phyloP scores from a whole-genome alignment of 192 early-diverging fungal species.

The Coemansia sp. region DNA sequence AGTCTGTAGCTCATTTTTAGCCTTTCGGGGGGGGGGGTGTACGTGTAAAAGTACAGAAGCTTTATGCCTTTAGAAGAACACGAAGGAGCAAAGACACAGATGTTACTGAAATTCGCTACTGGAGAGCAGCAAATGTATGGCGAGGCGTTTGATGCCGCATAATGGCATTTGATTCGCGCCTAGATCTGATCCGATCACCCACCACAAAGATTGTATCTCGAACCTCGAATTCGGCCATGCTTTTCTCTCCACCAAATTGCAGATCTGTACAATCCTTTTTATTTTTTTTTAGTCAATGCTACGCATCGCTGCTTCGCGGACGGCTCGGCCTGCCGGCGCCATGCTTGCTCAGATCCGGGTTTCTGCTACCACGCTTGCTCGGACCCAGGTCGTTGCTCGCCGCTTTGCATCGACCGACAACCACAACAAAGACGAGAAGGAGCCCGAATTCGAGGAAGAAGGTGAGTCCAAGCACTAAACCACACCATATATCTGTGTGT shows the following conservation, averaged over 20 bases:
- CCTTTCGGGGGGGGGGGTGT: background rate
- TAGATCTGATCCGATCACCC: too few relatives aligned
- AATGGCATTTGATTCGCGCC: too few relatives aligned
- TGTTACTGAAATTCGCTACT: too few relatives aligned
- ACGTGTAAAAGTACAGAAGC: background rate
- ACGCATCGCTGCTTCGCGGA: slow-evolving; percentile 21
- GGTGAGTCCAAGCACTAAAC: too few relatives aligned
- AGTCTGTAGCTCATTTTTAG: slow-evolving; percentile 30
- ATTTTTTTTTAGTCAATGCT: slow-evolving; percentile 27
- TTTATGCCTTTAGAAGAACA: too few relatives aligned
- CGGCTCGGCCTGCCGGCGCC: slow-evolving; percentile 8
- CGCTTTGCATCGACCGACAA: slow-evolving; percentile 38
- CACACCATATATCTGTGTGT: too few relatives aligned
- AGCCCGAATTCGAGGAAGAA: slow-evolving; percentile 38
- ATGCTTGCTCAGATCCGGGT: slow-evolving; percentile 18
- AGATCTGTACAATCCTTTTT: slow-evolving; percentile 5
- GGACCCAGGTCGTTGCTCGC: slow-evolving; percentile 17
- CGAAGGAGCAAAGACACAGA: too few relatives aligned
- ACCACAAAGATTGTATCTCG: too few relatives aligned
- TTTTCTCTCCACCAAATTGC: background rate
- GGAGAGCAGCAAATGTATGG: too few relatives aligned
- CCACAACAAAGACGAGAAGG: slow-evolving; percentile 3
- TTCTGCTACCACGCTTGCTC: slow-evolving; percentile 10
- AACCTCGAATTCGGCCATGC: background rate
- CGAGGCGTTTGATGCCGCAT: too few relatives aligned